A percentile compares a stretch with the other conserved stretches of the same genome.
These are phyloP conservation scores for Metroxylon sagu DNA, from an alignment of 176 grass and related monocot species.

Conservation along the genomic window DNA sequence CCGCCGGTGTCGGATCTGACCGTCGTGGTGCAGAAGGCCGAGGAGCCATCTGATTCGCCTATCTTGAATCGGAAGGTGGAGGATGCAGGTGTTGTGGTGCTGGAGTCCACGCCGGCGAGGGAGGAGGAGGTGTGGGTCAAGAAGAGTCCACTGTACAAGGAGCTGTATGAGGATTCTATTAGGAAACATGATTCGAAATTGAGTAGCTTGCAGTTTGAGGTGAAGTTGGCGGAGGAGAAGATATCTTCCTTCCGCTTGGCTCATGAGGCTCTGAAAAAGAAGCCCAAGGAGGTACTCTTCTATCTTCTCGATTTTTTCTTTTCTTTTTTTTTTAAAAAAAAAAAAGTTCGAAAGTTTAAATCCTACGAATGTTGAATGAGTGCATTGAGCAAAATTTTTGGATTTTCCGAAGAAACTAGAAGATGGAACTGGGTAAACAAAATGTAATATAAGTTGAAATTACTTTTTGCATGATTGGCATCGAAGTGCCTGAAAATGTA, in stretches of 20 bases:
- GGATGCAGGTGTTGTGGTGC: constrained; percentile 16
- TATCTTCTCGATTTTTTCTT: not conserved
- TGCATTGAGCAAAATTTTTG: too few species aligned
- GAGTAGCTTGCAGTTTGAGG: constrained; percentile 33
- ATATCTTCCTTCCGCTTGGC: constrained; percentile 17
- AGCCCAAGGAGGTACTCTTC: constrained; percentile 27
- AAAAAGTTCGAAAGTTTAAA: too few species aligned
- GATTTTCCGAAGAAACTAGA: too few species aligned
- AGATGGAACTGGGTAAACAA: too few species aligned
- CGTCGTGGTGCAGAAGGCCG: constrained; percentile 1
- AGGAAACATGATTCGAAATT: constrained; percentile 37
- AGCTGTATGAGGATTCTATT: constrained; percentile 34
- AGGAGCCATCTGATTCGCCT: constrained; percentile 14
- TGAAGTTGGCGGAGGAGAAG: constrained; percentile 31
- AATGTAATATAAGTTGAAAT: too few species aligned
- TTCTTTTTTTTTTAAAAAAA: not conserved
- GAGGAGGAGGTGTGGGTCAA: constrained; percentile 1
- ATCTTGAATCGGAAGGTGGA: constrained; percentile 19
- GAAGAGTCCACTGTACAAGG: constrained; percentile 35
- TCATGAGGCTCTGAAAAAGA: not conserved
- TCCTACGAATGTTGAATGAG: too few species aligned
- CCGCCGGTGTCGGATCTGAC: not conserved
- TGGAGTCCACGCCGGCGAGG: constrained; percentile 3
- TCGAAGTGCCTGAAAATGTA: too few species aligned
- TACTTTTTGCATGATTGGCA: too few species aligned